Percentiles rank a stretch among this genome's conserved stretches.
Evolutionary conservation across 2,329 filamentous ascomycete species (phyloP).

Genomic region (Pyrenochaeta sp.): DNA sequence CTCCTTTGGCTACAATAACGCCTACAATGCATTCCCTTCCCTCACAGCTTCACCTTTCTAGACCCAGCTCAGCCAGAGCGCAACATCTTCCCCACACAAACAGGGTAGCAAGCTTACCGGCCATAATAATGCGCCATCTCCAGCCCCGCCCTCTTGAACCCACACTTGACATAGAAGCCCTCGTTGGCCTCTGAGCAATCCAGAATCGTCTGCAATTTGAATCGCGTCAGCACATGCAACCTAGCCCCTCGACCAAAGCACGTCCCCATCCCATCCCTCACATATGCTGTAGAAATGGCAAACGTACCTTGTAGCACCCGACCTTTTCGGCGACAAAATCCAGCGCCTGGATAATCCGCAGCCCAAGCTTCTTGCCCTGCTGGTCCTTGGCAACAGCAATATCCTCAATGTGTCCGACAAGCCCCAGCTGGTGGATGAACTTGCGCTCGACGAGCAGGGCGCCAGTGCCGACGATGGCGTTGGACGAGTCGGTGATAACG

Average conservation of each 20-base stretch:
- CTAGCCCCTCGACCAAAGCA: too few relatives aligned
- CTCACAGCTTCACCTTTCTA: slow-evolving; percentile 3
- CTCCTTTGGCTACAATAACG: too few relatives aligned
- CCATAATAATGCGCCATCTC: slow-evolving; percentile 96
- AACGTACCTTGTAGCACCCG: slow-evolving; percentile 84
- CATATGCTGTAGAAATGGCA: not conserved
- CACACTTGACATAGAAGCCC: slow-evolving; percentile 98
- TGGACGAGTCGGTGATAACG: slow-evolving; percentile 77
- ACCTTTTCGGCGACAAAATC: slow-evolving; percentile 86
- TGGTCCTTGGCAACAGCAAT: slow-evolving; percentile 95
- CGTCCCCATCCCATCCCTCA: too few relatives aligned
- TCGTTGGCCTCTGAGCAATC: slow-evolving; percentile 97
- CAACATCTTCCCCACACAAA: not conserved
- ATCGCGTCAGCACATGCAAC: too few relatives aligned
- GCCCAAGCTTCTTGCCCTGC: slow-evolving; percentile 94
- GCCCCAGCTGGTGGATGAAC: slow-evolving; percentile 82
- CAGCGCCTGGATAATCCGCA: slow-evolving; percentile 91
- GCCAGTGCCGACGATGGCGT: slow-evolving; percentile 85
- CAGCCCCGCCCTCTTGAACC: slow-evolving; percentile 87
- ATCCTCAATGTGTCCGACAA: slow-evolving; percentile 96
- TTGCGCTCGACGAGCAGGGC: slow-evolving; percentile 92
- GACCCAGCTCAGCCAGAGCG: not conserved
- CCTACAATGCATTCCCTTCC: slow-evolving; percentile 4
- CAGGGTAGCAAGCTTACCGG: slow-evolving; percentile 21
- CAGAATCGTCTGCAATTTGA: slow-evolving; percentile 89